Conservation (phyloP, 2,329 filamentous ascomycete genomes). For the Grosmannia huntii region DNA sequence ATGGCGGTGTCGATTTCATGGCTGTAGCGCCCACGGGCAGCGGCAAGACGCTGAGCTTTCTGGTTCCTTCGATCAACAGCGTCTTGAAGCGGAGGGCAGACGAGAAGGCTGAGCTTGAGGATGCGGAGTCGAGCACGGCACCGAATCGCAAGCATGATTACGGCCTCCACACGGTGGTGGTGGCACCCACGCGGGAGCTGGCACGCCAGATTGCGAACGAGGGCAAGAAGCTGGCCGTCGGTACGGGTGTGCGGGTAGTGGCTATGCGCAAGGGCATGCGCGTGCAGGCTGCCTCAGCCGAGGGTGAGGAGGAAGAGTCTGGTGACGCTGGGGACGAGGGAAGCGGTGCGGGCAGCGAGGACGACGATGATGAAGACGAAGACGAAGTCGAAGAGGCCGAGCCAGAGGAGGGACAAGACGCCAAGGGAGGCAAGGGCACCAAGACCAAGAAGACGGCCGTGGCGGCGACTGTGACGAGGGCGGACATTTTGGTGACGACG, state of each 20-base stretch:
- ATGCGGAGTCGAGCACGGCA: constrained; percentile 17
- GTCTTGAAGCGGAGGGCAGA: constrained; percentile 47
- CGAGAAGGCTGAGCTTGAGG: constrained; percentile 28
- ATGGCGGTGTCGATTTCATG: constrained; percentile 55
- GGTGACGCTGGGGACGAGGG: not conserved
- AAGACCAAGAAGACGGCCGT: constrained; percentile 18
- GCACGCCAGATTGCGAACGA: constrained; percentile 74
- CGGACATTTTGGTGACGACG: constrained; percentile 70
- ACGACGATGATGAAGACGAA: constrained; percentile 8
- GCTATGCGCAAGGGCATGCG: constrained; percentile 79
- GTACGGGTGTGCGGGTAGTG: constrained; percentile 66
- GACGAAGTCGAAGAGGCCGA: constrained; percentile 21
- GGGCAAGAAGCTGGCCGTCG: constrained; percentile 58
- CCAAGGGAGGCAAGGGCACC: not conserved
- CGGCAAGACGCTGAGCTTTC: constrained; percentile 87
- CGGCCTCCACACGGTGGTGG: constrained; percentile 52
- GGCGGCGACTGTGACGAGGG: constrained; percentile 42
- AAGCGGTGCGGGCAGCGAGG: constrained; percentile 9
- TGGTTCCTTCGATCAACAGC: constrained; percentile 74
- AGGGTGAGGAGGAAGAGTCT: constrained; percentile 16
- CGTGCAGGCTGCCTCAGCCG: constrained; percentile 32
- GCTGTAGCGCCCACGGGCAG: constrained; percentile 90
- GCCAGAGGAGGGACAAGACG: constrained; percentile 14
- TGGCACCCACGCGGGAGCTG: constrained; percentile 69
- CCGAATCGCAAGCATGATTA: constrained; percentile 21